A percentile compares a stretch with the other conserved stretches of the same genome.
These are phyloP conservation scores for Spathaspora sp. DNA, from an alignment of 1,139 yeast genomes.

Conservation along the genomic window DNA sequence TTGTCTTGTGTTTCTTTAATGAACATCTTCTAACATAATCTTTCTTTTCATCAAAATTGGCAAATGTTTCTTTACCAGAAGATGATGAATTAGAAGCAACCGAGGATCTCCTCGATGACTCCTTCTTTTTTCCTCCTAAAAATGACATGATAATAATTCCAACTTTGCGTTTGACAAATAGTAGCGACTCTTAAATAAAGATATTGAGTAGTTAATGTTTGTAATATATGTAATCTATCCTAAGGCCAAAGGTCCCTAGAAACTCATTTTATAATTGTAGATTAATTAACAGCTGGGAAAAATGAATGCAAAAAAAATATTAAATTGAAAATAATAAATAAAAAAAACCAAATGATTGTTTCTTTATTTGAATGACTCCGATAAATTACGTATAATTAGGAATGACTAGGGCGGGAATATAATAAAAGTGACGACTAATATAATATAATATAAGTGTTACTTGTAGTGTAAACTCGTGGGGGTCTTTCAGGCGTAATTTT, in stretches of 20 bases:
- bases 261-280: not conserved
- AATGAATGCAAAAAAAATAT: not conserved
- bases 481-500: not conserved
- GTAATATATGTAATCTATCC: not conserved
- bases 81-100: conserved; percentile 7
- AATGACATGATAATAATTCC: not conserved
- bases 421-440: not conserved
- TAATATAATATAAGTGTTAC: not conserved
- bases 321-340: not conserved
- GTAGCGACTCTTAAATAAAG: not conserved
- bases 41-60: conserved; percentile 19
- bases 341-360: not conserved
- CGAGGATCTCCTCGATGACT: conserved; percentile 11
- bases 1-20: conserved; percentile 23
- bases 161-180: not conserved
- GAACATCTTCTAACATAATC: conserved; percentile 45
- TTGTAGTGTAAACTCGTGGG: not conserved
- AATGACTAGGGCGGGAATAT: not conserved
- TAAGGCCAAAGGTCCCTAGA: not conserved
- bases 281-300: not conserved
- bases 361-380: not conserved
- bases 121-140: conserved; percentile 2
- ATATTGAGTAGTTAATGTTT: not conserved
- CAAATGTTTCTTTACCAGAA: conserved; percentile 6
- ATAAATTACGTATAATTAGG: not conserved